These are phyloP conservation scores for Chalciporus chontae DNA, from an alignment of 768 basidiomycete species.

Conservation along the genomic window DNA sequence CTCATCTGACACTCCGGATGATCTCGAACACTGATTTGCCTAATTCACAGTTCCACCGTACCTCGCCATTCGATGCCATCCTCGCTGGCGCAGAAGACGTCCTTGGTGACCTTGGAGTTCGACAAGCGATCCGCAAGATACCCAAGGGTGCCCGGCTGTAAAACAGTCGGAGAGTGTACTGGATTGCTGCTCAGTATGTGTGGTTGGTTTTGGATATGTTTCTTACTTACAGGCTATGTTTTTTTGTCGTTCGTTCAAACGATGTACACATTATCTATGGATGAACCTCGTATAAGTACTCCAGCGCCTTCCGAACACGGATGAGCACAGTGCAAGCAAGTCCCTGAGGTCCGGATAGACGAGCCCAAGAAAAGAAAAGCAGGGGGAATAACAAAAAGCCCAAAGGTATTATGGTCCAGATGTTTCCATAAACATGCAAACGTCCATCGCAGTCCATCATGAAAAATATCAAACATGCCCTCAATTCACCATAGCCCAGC, in stretches of 20 bases:
- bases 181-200: neutral
- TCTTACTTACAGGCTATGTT: neutral
- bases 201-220: neutral
- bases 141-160: slow-evolving; percentile 47
- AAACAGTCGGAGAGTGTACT: slow-evolving; percentile 6
- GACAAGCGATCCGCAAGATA: slow-evolving; percentile 71
- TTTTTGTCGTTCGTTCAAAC: neutral
- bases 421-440: neutral
- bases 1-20: no score
- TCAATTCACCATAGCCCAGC: slow-evolving; percentile 12
- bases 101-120: slow-evolving; percentile 67
- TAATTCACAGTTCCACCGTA: slow-evolving; percentile 64
- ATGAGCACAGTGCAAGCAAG: neutral
- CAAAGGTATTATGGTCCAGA: slow-evolving; percentile 6
- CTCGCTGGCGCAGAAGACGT: slow-evolving; percentile 80
- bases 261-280: neutral
- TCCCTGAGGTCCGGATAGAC: neutral
- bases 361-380: slow-evolving; percentile 6
- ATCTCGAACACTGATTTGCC: neutral
- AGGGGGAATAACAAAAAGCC: neutral
- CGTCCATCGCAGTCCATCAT: neutral
- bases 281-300: neutral
- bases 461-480: neutral
- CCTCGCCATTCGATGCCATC: slow-evolving; percentile 81
- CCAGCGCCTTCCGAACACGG: neutral